These are phyloP conservation scores for Endotrypanum monterogeii DNA, from an alignment of 208 protist species.

Conservation along the genomic window DNA sequence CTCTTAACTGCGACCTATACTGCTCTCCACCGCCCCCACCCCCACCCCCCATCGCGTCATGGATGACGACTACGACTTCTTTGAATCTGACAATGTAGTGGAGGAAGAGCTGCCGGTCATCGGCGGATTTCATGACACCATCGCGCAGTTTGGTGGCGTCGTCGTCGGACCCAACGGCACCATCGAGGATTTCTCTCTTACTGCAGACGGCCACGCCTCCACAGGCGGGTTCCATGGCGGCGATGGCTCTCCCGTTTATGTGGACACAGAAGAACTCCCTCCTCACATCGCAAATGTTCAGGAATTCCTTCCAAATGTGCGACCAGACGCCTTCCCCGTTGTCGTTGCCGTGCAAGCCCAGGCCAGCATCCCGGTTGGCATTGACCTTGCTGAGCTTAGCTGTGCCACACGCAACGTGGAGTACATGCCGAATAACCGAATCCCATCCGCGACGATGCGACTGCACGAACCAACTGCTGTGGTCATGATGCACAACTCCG, in stretches of 20 bases:
- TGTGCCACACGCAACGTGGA: slow-evolving; percentile 88
- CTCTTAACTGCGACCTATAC: neutral
- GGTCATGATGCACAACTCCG: slow-evolving; percentile 76
- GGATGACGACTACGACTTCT: slow-evolving; percentile 16
- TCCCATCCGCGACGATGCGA: slow-evolving; percentile 76
- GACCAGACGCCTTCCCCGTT: slow-evolving; percentile 65
- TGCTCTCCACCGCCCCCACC: neutral
- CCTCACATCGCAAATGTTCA: slow-evolving; percentile 48
- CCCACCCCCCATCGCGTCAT: neutral
- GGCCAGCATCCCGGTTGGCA: slow-evolving; percentile 63
- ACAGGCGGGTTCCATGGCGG: slow-evolving; percentile 5
- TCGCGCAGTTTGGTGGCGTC: slow-evolving; percentile 9
- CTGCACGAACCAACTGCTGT: slow-evolving; percentile 81
- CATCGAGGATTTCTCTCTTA: slow-evolving; percentile 28
- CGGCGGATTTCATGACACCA: slow-evolving; percentile 5
- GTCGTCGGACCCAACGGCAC: slow-evolving; percentile 18
- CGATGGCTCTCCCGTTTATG: slow-evolving; percentile 10
- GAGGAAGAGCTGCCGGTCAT: slow-evolving; percentile 17
- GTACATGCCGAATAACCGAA: slow-evolving; percentile 70
- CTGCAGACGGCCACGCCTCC: slow-evolving; percentile 28
- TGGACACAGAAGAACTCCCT: slow-evolving; percentile 24
- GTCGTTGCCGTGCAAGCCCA: slow-evolving; percentile 79
- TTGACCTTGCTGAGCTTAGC: slow-evolving; percentile 81
- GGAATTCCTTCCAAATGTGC: slow-evolving; percentile 70
- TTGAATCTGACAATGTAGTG: slow-evolving; percentile 2